Evolutionary conservation across 306 rosid genomes (phyloP).

Genomic region (Sechiopsis laciniata): DNA sequence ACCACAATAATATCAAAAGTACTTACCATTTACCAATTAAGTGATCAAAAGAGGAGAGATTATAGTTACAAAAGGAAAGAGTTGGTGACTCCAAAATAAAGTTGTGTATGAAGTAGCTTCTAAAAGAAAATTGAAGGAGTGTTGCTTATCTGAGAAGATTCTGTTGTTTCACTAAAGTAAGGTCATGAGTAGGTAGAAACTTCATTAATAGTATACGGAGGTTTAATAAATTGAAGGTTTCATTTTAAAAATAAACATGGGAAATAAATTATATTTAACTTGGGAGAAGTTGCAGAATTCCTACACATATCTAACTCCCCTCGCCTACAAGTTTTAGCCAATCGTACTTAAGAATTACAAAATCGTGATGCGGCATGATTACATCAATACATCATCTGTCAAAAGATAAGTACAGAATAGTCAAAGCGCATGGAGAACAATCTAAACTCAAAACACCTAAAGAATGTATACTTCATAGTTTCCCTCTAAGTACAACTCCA

Average conservation of each 20-base stretch:
- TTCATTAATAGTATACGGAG: background rate
- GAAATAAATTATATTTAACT: background rate
- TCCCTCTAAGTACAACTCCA: background rate
- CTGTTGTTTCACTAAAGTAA: background rate
- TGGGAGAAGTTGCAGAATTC: background rate
- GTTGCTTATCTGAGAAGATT: too few relatives aligned
- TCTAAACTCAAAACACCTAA: background rate
- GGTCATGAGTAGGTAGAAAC: background rate
- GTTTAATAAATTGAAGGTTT: background rate
- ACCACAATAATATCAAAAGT: background rate
- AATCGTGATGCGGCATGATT: background rate
- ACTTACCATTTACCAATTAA: too few relatives aligned
- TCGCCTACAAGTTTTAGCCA: constrained; percentile 14
- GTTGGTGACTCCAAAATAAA: too few relatives aligned
- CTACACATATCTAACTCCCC: background rate
- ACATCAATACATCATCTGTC: background rate
- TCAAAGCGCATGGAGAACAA: background rate
- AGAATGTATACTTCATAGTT: background rate
- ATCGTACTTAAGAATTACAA: background rate
- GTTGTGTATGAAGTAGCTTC: too few relatives aligned
- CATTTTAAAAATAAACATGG: background rate
- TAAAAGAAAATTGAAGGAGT: too few relatives aligned
- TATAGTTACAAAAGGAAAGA: too few relatives aligned
- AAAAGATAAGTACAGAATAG: background rate
- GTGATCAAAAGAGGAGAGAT: too few relatives aligned